These are phyloP conservation scores for Apiospora marii DNA, from an alignment of 2,329 filamentous ascomycete genomes.

Conservation along the genomic window DNA sequence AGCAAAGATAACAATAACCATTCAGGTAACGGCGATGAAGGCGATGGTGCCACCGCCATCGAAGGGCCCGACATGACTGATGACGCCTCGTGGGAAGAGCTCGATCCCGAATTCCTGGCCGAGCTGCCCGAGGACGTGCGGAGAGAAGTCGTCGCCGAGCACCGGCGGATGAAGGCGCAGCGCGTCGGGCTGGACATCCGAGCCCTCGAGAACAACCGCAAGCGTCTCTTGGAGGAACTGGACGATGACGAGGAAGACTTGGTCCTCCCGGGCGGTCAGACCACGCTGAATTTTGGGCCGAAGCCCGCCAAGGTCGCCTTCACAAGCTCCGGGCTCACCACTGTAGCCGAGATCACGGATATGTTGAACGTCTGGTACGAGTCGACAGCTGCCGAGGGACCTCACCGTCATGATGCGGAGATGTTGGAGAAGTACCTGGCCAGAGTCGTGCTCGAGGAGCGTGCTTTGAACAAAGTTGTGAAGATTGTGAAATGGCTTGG, in stretches of 20 bases:
- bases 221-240: conserved; percentile 23
- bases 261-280: conserved; percentile 46
- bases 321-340: conserved; percentile 50
- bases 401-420: conserved; percentile 79
- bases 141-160: conserved; percentile 79
- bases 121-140: conserved; percentile 85
- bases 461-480: conserved; percentile 77
- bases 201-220: conserved; percentile 40
- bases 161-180: conserved; percentile 69
- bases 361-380: conserved; percentile 80
- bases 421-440: conserved; percentile 77
- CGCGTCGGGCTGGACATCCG: conserved; percentile 56
- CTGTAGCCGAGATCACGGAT: conserved; percentile 69
- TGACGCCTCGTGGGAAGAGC: conserved; percentile 46
- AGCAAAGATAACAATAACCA: neutral
- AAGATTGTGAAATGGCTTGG: conserved; percentile 74
- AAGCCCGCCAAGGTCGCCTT: conserved; percentile 57
- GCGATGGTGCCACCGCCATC: conserved; percentile 31
- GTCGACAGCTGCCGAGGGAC: conserved; percentile 76
- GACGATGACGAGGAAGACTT: conserved; percentile 31
- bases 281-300: conserved; percentile 54
- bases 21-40: conserved; percentile 34
- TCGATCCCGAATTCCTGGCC: conserved; percentile 78
- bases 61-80: conserved; percentile 40
- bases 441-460: conserved; percentile 77